These are phyloP conservation scores for Santalum album DNA, from an alignment of 164 flowering plant genomes.

Conservation along the genomic window DNA sequence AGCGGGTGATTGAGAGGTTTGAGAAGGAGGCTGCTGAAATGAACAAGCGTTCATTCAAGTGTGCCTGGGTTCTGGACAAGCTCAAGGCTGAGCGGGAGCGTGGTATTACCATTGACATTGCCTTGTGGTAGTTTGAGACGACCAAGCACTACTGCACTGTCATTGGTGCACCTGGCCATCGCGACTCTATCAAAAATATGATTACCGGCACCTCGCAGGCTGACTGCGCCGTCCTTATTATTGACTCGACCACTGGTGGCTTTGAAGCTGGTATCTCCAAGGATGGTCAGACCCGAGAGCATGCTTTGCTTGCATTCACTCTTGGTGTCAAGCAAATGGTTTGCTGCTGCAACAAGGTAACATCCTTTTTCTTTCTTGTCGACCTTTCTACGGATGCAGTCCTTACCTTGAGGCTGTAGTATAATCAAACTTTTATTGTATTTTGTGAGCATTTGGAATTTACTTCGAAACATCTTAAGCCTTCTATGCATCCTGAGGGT, in stretches of 20 bases:
- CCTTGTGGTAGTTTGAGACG: slow-evolving; percentile 5
- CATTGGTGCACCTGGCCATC: slow-evolving; percentile 30
- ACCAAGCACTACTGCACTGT: slow-evolving; percentile 29
- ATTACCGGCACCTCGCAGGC: slow-evolving; percentile 27
- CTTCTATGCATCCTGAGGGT: too few relatives aligned
- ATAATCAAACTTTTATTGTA: too few relatives aligned
- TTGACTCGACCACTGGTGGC: slow-evolving; percentile 33
- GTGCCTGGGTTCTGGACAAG: slow-evolving; percentile 2
- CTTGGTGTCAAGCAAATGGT: slow-evolving; percentile 30
- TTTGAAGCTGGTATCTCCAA: slow-evolving; percentile 30
- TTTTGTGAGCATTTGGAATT: too few relatives aligned
- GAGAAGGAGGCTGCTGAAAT: slow-evolving; percentile 6
- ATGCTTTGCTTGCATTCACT: slow-evolving; percentile 25
- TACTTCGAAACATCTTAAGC: too few relatives aligned
- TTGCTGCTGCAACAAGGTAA: slow-evolving; percentile 28
- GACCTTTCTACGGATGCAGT: too few relatives aligned
- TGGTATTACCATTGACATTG: slow-evolving; percentile 4
- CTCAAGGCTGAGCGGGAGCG: slow-evolving; percentile 3
- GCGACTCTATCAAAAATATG: slow-evolving; percentile 26
- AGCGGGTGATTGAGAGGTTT: slow-evolving; percentile 1
- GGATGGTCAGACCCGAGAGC: slow-evolving; percentile 33
- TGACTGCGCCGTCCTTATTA: slow-evolving; percentile 37
- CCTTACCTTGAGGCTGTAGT: too few relatives aligned
- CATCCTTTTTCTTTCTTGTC: not conserved
- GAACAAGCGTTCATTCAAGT: slow-evolving; percentile 3